These are phyloP conservation scores for Curvularia lunata DNA, from an alignment of 2,329 filamentous ascomycete species.

Conservation along the genomic window DNA sequence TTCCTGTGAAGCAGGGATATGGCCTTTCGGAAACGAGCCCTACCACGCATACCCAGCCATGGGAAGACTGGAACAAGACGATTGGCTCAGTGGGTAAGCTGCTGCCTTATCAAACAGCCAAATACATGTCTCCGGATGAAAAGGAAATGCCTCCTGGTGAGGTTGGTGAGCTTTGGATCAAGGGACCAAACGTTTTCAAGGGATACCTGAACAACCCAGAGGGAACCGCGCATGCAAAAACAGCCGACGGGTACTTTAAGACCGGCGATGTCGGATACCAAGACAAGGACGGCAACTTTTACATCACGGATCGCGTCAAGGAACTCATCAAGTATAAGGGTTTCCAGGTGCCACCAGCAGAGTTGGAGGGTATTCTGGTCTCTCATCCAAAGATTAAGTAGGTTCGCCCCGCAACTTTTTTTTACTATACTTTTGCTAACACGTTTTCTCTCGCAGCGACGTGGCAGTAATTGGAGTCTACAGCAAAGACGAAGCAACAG, in stretches of 20 bases:
- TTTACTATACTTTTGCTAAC: background rate
- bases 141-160: constrained; percentile 68
- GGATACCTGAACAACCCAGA: constrained; percentile 79
- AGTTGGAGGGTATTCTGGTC: constrained; percentile 55
- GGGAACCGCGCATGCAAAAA: constrained; percentile 73
- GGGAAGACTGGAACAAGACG: constrained; percentile 76
- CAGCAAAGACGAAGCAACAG: constrained; percentile 54
- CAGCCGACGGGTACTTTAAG: constrained; percentile 82
- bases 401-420: constrained; percentile 28
- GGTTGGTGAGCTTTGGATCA: constrained; percentile 68
- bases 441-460: background rate
- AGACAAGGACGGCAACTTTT: constrained; percentile 80
- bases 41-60: constrained; percentile 74
- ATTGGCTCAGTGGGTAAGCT: constrained; percentile 81
- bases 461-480: constrained; percentile 53
- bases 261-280: constrained; percentile 86
- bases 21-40: constrained; percentile 88
- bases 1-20: constrained; percentile 91
- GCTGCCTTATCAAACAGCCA: constrained; percentile 79
- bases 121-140: constrained; percentile 71
- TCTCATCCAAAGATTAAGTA: constrained; percentile 53
- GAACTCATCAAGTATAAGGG: constrained; percentile 54
- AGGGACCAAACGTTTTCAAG: constrained; percentile 79
- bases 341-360: constrained; percentile 58
- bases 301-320: constrained; percentile 78